Percentiles rank a stretch among this genome's conserved stretches.
These are phyloP conservation scores for Balamuthia mandrillaris DNA, from an alignment of 208 protist species.

Conservation along the genomic window DNA sequence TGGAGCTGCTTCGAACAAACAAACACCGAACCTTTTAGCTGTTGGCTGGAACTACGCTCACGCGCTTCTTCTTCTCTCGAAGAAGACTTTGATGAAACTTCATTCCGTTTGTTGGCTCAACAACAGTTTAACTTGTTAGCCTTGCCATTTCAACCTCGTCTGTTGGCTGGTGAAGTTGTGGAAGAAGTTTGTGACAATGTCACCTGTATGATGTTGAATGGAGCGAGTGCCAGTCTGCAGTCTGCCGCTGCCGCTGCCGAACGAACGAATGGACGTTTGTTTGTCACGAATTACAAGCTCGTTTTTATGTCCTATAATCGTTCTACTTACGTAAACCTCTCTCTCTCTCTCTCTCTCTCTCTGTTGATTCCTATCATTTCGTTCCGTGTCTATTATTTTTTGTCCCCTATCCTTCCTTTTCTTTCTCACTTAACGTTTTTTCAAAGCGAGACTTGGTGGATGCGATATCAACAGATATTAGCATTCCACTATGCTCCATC, in stretches of 20 bases:
- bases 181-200: background rate
- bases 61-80: too few species aligned
- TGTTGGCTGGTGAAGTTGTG: background rate
- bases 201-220: background rate
- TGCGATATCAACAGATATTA: too few species aligned
- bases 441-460: too few species aligned
- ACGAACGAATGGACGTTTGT: background rate
- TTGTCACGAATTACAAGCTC: conserved; percentile 1
- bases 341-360: background rate
- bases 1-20: too few species aligned
- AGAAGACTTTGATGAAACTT: too few species aligned
- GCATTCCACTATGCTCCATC: too few species aligned
- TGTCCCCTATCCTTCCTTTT: too few species aligned
- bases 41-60: too few species aligned
- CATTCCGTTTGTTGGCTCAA: background rate
- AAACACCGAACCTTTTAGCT: too few species aligned
- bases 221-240: background rate
- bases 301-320: background rate
- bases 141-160: background rate
- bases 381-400: background rate
- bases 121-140: background rate
- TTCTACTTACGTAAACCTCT: background rate
- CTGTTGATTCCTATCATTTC: background rate
- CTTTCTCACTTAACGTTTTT: too few species aligned
- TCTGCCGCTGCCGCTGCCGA: background rate